phyloP scores from a whole-genome alignment of 257 asterid genomes.

The Solanum sitiens region DNA sequence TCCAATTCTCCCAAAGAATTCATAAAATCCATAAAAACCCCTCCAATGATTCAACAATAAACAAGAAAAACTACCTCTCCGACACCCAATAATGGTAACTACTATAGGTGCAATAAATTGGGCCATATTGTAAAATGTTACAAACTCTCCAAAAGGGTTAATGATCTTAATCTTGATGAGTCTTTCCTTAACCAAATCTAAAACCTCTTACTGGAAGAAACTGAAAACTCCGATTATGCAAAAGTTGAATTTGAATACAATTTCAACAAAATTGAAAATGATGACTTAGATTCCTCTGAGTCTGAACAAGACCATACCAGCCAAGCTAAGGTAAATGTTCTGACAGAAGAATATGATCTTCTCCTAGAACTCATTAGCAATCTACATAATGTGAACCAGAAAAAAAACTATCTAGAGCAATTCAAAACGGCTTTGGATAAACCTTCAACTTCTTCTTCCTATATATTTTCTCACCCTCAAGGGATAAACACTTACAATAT shows the following conservation, averaged over 20 bases:
- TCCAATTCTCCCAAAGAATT: not conserved
- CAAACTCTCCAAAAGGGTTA: not conserved
- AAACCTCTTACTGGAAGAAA: not conserved
- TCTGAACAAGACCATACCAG: not conserved
- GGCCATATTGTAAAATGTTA: not conserved
- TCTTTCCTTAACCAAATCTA: not conserved
- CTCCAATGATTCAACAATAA: not conserved
- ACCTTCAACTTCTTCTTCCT: no score
- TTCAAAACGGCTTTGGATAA: no score
- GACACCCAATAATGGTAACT: not conserved
- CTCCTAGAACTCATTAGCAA: no score
- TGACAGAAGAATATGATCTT: no score
- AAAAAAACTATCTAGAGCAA: no score
- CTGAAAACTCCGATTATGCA: not conserved
- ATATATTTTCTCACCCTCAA: no score
- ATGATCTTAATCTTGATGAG: not conserved
- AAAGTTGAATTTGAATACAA: not conserved
- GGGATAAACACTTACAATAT: no score
- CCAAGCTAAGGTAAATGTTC: not conserved
- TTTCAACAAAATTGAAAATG: not conserved
- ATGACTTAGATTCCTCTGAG: not conserved
- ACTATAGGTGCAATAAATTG: not conserved
- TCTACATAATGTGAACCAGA: no score
- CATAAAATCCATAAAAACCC: no score
- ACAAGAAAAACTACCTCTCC: not conserved